These are phyloP conservation scores for Phytophthora ohioensis DNA, from an alignment of 352 stramenopile species.

Conservation along the genomic window DNA sequence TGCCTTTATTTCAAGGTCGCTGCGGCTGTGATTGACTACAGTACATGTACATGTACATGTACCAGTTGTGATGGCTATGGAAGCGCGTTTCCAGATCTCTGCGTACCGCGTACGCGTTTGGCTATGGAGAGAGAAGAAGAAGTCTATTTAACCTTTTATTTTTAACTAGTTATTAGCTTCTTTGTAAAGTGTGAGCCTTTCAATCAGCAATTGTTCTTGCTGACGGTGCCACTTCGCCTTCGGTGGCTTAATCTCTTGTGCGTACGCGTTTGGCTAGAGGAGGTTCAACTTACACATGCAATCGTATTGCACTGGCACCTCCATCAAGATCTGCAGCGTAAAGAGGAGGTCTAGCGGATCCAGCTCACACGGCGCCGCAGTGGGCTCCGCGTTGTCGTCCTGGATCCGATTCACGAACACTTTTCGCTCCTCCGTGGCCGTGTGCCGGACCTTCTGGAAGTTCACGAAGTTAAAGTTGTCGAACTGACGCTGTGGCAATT, in stretches of 20 bases:
- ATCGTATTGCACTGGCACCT: conserved; percentile 49
- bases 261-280: conserved; percentile 20
- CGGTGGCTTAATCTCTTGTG: no score
- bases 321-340: conserved; percentile 53
- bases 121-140: no score
- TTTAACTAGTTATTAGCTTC: no score
- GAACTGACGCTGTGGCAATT: conserved; percentile 67
- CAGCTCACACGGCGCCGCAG: conserved; percentile 25
- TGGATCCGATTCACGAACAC: conserved; percentile 33
- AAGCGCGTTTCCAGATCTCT: conserved; percentile 4
- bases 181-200: no score
- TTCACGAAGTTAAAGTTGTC: conserved; percentile 90
- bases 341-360: conserved; percentile 46
- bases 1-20: conserved; percentile 25
- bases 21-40: not conserved
- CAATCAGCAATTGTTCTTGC: no score
- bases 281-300: conserved; percentile 63
- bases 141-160: no score
- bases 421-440: conserved; percentile 49
- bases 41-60: not conserved
- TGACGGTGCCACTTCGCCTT: no score
- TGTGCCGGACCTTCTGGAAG: conserved; percentile 72
- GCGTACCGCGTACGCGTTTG: not conserved
- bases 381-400: conserved; percentile 25
- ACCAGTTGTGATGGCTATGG: not conserved